phyloP scores from a whole-genome alignment of 345 rosid species.

The Eucalyptus shirleyi region DNA sequence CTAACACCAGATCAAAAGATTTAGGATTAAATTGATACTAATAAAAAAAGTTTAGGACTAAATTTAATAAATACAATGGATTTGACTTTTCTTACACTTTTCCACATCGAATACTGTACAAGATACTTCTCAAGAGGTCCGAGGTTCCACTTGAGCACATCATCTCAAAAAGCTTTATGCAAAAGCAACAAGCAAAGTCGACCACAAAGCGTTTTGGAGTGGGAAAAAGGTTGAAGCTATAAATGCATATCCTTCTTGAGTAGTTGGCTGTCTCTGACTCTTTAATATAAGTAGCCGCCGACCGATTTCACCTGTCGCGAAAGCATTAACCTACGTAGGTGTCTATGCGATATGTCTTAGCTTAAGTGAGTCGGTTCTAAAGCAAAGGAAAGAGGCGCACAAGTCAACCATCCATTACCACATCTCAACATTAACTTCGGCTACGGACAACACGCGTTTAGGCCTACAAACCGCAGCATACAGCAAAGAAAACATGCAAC shows the following conservation, averaged over 20 bases:
- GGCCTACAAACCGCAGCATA: background rate
- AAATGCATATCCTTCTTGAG: background rate
- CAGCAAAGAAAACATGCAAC: background rate
- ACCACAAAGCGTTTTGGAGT: background rate
- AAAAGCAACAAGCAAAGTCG: background rate
- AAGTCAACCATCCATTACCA: background rate
- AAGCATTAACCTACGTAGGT: background rate
- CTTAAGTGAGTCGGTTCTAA: background rate
- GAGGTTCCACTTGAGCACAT: background rate
- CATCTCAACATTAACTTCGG: background rate
- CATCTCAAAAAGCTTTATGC: background rate
- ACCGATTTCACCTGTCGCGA: background rate
- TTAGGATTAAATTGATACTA: no score
- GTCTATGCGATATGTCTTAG: background rate
- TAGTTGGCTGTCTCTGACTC: background rate
- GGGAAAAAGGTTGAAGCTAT: background rate
- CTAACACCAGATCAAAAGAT: rapidly evolving
- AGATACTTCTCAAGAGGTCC: background rate
- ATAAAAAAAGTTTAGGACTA: no score
- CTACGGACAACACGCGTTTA: background rate
- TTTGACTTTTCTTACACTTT: no score
- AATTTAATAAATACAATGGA: no score
- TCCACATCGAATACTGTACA: background rate
- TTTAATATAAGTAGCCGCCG: background rate
- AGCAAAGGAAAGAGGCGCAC: background rate